A percentile compares a stretch with the other conserved stretches of the same genome.
These are phyloP conservation scores for Lecanicillium sp. DNA, from an alignment of 2,329 filamentous ascomycete genomes.

Conservation along the genomic window DNA sequence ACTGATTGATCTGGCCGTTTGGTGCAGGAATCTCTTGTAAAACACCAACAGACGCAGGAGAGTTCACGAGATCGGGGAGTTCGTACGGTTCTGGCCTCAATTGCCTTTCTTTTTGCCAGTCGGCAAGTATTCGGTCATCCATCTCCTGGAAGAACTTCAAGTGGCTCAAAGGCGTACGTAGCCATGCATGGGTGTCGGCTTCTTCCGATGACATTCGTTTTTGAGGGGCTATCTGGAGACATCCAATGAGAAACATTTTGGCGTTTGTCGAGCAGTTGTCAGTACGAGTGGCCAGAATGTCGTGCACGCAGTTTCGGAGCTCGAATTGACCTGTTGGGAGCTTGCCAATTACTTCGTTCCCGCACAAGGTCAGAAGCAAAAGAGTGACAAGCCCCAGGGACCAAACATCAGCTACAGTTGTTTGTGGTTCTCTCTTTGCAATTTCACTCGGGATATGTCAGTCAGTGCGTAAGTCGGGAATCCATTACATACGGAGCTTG, in stretches of 20 bases:
- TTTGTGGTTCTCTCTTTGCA: constrained; percentile 17
- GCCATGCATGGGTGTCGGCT: constrained; percentile 24
- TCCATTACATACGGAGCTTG: constrained; percentile 38
- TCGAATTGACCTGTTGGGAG: constrained; percentile 20
- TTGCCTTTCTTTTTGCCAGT: constrained; percentile 18
- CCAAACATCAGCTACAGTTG: constrained; percentile 40
- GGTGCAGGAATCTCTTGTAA: constrained; percentile 13
- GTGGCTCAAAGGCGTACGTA: constrained; percentile 22
- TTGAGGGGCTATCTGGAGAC: constrained; percentile 19
- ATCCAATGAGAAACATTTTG: constrained; percentile 21
- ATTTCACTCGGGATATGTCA: constrained; percentile 9
- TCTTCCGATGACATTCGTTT: constrained; percentile 19
- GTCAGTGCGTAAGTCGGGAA: not conserved
- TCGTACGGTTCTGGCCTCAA: constrained; percentile 25
- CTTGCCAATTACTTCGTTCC: constrained; percentile 13
- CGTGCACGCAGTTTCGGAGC: constrained; percentile 14
- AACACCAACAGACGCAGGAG: constrained; percentile 6
- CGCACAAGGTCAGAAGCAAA: constrained; percentile 21
- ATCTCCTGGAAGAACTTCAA: constrained; percentile 22
- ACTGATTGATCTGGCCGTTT: not conserved
- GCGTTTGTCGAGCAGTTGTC: constrained; percentile 16
- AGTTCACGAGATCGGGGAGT: constrained; percentile 18
- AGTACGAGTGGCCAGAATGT: constrained; percentile 5
- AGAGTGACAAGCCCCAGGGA: constrained; percentile 39
- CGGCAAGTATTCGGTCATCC: constrained; percentile 19